Base-by-base conservation (phyloP, 192 early-diverging fungal genomes). In the Coemansia sp. region DNA sequence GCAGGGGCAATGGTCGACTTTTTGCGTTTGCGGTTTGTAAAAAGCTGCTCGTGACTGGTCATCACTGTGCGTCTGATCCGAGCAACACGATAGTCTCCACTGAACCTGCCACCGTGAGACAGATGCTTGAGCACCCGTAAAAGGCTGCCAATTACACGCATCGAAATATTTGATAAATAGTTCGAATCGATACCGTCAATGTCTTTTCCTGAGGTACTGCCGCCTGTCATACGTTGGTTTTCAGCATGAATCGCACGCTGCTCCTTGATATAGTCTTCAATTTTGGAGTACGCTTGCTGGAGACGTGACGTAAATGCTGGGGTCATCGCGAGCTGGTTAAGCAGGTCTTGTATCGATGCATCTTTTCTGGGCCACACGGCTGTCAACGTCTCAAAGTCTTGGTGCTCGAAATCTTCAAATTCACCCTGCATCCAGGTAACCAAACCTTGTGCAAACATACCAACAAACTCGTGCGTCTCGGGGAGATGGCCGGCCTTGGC, bases 331-430 rank as follows among this genome's bases (percentile, higher is more conserved):
- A 77, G 46, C 1, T 57, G 56, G 4, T 37, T 18, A 38, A 70
- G 54, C 13, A 71, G 27, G 30, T 33, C 21, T 18, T 63, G 43
- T 6, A 62, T 22, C 7, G 68, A 53, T 11, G 21, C 46, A 9
- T 42, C 25, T 0, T 33, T 18, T 19, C 63, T 66, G 19, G 73
- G 73, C 73, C 73, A 77, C 38, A 77, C 73, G 1, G 59, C 44
- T 14, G 68, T 77, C 30, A 51, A 41, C 13, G 59, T 43, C 46
- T 77, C 73, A 9, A 56, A 77, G 18, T 77, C 73, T 4, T 14
- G 51, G 17, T 70, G 64, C 42, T 77, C 73, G 45, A 61, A 71
- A n/a, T 24, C 46, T 34, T 57, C 57, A 6, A 33, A 22, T 0
- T 61, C 42, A 15, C 33, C 27, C 53, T 60, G 62, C 37, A 77